Evolutionary conservation across 495 filamentous ascomycete species (phyloP), one percentile per base, ranked within the genome.

Genomic region (Penicillium herquei): DNA sequence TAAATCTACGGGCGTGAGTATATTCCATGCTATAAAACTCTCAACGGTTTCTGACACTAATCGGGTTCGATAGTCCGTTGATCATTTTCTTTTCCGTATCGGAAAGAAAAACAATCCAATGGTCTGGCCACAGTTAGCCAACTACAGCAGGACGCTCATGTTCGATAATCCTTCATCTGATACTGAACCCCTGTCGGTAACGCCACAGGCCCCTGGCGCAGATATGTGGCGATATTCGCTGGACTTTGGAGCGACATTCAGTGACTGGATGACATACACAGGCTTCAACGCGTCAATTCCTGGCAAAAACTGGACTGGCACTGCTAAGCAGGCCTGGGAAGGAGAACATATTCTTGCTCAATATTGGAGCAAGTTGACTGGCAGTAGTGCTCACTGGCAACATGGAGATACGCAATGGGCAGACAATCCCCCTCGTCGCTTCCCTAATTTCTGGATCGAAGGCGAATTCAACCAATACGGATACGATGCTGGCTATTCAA

Each of bases 401-500:
- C 78, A 87, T 58, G 81, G 81, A 18, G 87, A 89, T 62, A 58
- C 75, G 26, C 66, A 63, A 37, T 78, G 71, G 56, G 55, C 71
- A 17, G 54, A 52, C 6, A 17, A 54, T 9, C 34, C 50, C 1
- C 70, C 68, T 0, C 75, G 87, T 12, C 76, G 78, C 7, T 85
- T 81, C 57, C 87, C 87, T 1, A 84, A 89, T 66, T 67, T 86
- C 45, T 88, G 76, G 70, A 72, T 83, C 53, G 80, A 88, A 32
- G 87, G 87, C 0, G 75, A 80, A 0, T 89, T 80, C 69, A 89
- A 89, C 60, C 75, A 84, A 51, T 89, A 81, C 64, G 85, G 87
- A 39, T 89, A 81, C 65, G 87, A 89, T 62, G 76, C 72, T 1
- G 87, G 87, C 7, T 55, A 87, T 35, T 66, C 75, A 7, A 83